A percentile compares a stretch with the other conserved stretches of the same genome.
Evolutionary conservation across 257 asterid genomes (phyloP).

Genomic region (Eustoma russellianum): DNA sequence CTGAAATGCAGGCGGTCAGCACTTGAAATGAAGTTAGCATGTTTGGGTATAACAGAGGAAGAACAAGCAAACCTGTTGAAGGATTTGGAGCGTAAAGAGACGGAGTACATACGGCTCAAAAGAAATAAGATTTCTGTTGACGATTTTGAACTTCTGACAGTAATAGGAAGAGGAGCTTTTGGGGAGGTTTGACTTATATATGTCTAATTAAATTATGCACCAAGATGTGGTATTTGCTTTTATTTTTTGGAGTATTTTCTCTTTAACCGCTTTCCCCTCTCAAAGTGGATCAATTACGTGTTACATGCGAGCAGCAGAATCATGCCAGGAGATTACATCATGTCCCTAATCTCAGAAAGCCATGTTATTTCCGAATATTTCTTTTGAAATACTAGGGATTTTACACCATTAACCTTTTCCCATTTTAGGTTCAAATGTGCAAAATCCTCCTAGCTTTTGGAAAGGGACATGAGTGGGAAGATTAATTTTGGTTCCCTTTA

Average conservation of each 20-base stretch:
- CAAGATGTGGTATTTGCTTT: background rate
- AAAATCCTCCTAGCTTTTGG: background rate
- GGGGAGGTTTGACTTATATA: constrained; percentile 60
- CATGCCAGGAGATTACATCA: no score
- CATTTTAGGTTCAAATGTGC: background rate
- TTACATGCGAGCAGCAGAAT: no score
- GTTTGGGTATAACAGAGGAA: constrained; percentile 55
- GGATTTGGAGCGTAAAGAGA: constrained; percentile 73
- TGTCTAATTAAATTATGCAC: constrained; percentile 2
- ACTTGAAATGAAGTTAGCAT: constrained; percentile 47
- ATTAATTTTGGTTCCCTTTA: no score
- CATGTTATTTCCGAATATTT: no score
- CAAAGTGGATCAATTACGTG: no score
- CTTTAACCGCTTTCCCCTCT: background rate
- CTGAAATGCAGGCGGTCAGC: constrained; percentile 44
- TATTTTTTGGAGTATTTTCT: background rate
- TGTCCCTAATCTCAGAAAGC: no score
- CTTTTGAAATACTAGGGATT: no score
- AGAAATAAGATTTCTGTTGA: constrained; percentile 65
- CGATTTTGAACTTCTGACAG: constrained; percentile 63
- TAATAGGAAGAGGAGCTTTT: constrained; percentile 84
- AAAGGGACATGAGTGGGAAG: background rate
- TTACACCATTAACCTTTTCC: background rate
- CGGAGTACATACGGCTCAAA: constrained; percentile 67
- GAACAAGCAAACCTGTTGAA: constrained; percentile 53